Evolutionary conservation across 495 filamentous ascomycete species (phyloP).

Genomic region (Penicillium samsonianum): DNA sequence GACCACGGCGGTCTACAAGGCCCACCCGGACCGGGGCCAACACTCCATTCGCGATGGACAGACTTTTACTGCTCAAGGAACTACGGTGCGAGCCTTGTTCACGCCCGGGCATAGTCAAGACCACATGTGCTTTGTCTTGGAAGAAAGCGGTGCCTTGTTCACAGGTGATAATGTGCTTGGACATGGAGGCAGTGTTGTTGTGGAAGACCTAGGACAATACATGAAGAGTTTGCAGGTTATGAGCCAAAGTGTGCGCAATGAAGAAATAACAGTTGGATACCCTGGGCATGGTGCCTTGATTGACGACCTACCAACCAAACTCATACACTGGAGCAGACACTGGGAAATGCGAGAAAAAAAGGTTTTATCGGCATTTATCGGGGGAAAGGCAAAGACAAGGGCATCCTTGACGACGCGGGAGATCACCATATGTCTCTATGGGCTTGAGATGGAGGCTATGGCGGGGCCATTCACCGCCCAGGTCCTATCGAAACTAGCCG

Average conservation of each 20-base stretch:
- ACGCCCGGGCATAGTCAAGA: slow-evolving; percentile 46
- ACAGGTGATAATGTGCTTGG: slow-evolving; percentile 71
- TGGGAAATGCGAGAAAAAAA: slow-evolving; percentile 41
- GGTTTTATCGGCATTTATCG: slow-evolving; percentile 28
- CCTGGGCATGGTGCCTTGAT: slow-evolving; percentile 45
- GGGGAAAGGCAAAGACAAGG: slow-evolving; percentile 16
- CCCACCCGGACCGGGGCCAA: slow-evolving; percentile 50
- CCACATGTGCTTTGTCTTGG: slow-evolving; percentile 51
- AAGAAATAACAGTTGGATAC: slow-evolving; percentile 38
- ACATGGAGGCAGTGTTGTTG: slow-evolving; percentile 33
- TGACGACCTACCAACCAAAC: slow-evolving; percentile 34
- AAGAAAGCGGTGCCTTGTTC: slow-evolving; percentile 74
- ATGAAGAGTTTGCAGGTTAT: slow-evolving; percentile 40
- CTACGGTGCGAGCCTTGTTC: slow-evolving; percentile 42
- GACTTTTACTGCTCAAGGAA: slow-evolving; percentile 40
- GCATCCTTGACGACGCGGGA: slow-evolving; percentile 39
- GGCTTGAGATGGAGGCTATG: slow-evolving; percentile 29
- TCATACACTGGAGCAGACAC: slow-evolving; percentile 31
- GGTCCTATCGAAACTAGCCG: slow-evolving; percentile 50
- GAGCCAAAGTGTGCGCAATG: slow-evolving; percentile 29
- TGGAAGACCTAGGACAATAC: slow-evolving; percentile 41
- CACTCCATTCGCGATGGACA: slow-evolving; percentile 43
- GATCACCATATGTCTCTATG: slow-evolving; percentile 17
- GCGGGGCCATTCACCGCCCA: slow-evolving; percentile 52
- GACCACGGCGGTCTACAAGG: slow-evolving; percentile 37